These are phyloP conservation scores for Vicia villosa DNA, from an alignment of 306 rosid species.

Conservation along the genomic window DNA sequence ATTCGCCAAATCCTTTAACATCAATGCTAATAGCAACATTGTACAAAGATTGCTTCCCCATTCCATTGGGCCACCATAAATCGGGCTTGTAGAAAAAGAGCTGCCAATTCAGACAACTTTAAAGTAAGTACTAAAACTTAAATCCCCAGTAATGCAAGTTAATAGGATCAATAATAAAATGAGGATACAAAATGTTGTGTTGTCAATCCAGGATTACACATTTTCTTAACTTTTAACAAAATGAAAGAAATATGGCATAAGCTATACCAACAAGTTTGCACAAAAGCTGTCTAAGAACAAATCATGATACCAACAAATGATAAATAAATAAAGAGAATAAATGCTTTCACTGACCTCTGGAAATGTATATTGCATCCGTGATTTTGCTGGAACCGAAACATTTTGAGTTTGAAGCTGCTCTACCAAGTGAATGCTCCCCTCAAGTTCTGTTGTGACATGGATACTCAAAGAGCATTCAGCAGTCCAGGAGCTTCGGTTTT, in stretches of 20 bases:
- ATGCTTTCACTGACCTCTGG: constrained; percentile 63
- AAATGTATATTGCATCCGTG: constrained; percentile 71
- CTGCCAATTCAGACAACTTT: not conserved
- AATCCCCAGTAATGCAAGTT: constrained; percentile 23
- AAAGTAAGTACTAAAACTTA: constrained; percentile 31
- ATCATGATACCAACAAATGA: too few relatives aligned
- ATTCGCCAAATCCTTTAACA: too few relatives aligned
- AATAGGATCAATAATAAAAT: constrained; percentile 28
- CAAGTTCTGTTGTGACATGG: constrained; percentile 78
- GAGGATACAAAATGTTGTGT: constrained; percentile 18
- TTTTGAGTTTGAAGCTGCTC: constrained; percentile 79
- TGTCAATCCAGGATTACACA: constrained; percentile 5
- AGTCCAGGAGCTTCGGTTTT: constrained; percentile 65
- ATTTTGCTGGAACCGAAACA: constrained; percentile 72
- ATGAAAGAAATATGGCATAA: not conserved
- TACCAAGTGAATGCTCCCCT: constrained; percentile 61
- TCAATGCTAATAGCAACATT: not conserved
- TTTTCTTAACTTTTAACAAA: not conserved
- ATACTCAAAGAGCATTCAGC: constrained; percentile 82
- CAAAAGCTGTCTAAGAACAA: too few relatives aligned
- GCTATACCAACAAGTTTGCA: too few relatives aligned
- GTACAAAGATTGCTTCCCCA: constrained; percentile 76
- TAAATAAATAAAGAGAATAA: too few relatives aligned
- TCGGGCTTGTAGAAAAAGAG: too few relatives aligned
- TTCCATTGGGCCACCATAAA: too few relatives aligned